Percentiles rank a stretch among this genome's conserved stretches.
These are phyloP conservation scores for Hypoxylon sp. DNA, from an alignment of 2,329 filamentous ascomycete genomes.

Conservation along the genomic window DNA sequence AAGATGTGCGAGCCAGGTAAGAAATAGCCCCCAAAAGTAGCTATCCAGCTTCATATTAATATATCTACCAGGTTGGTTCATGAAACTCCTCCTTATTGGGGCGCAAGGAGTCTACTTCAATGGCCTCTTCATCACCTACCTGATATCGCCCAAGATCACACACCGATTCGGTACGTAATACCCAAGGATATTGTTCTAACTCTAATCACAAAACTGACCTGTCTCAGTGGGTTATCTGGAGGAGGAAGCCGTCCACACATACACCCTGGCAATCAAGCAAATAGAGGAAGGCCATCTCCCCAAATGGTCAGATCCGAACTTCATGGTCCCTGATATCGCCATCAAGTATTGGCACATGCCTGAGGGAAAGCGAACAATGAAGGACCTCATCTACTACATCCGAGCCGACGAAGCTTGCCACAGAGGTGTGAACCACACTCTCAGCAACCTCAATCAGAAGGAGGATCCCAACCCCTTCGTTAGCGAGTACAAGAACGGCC, in stretches of 20 bases:
- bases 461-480: constrained; percentile 94
- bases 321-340: constrained; percentile 89
- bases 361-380: constrained; percentile 84
- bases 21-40: background rate
- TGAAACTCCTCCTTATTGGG: constrained; percentile 91
- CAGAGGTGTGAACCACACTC: constrained; percentile 94
- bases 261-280: constrained; percentile 89
- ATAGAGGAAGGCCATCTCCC: constrained; percentile 88
- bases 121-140: constrained; percentile 88
- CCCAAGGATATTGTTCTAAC: background rate
- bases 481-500: constrained; percentile 80
- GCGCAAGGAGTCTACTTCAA: constrained; percentile 99
- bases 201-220: constrained; percentile 11
- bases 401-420: constrained; percentile 92
- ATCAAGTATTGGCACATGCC: constrained; percentile 96
- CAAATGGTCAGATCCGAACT: constrained; percentile 78
- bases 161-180: constrained; percentile 77
- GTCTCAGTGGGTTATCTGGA: constrained; percentile 87
- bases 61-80: constrained; percentile 78
- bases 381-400: constrained; percentile 88
- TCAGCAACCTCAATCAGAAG: constrained; percentile 88
- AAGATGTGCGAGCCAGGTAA: constrained; percentile 85
- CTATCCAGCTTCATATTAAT: constrained; percentile 31
- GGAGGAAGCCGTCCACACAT: constrained; percentile 96
- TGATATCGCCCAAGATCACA: constrained; percentile 87